phyloP scores from a whole-genome alignment of 495 filamentous ascomycete species.

The Barbatosphaeria neglecta region DNA sequence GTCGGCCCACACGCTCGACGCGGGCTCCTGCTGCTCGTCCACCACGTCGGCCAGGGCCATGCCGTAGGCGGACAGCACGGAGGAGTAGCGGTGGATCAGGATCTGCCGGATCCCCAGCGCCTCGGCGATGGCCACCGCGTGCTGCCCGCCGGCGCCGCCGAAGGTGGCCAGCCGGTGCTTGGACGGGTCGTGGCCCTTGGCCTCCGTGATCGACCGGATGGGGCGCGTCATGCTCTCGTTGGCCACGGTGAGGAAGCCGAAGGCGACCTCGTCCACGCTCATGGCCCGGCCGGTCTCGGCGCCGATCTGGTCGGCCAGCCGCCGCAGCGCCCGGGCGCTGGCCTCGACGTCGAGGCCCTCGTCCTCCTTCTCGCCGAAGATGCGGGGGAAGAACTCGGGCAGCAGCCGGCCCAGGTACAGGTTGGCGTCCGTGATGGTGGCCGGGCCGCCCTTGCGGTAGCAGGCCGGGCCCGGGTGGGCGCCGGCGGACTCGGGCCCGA shows the following conservation, averaged over 20 bases:
- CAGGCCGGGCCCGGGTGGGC: constrained; percentile 91
- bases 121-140: constrained; percentile 90
- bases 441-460: constrained; percentile 85
- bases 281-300: constrained; percentile 55
- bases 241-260: constrained; percentile 82
- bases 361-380: constrained; percentile 87
- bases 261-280: constrained; percentile 78
- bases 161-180: constrained; percentile 85
- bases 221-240: constrained; percentile 95
- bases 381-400: constrained; percentile 94
- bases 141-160: constrained; percentile 91
- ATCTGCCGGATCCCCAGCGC: constrained; percentile 80
- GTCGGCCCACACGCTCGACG: constrained; percentile 67
- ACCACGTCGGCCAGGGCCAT: constrained; percentile 96
- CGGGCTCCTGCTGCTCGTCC: constrained; percentile 83
- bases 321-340: constrained; percentile 63
- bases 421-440: constrained; percentile 92
- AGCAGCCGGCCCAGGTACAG: constrained; percentile 76
- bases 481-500: constrained; percentile 86
- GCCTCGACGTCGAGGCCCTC: constrained; percentile 72
- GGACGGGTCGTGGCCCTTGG: constrained; percentile 84
- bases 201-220: constrained; percentile 85
- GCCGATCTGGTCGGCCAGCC: constrained; percentile 71
- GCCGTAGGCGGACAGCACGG: constrained; percentile 88
- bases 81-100: constrained; percentile 83